A percentile compares a stretch with the other conserved stretches of the same genome.
Evolutionary conservation across 208 protist species (phyloP).

Genomic region (Leishmania turanica): DNA sequence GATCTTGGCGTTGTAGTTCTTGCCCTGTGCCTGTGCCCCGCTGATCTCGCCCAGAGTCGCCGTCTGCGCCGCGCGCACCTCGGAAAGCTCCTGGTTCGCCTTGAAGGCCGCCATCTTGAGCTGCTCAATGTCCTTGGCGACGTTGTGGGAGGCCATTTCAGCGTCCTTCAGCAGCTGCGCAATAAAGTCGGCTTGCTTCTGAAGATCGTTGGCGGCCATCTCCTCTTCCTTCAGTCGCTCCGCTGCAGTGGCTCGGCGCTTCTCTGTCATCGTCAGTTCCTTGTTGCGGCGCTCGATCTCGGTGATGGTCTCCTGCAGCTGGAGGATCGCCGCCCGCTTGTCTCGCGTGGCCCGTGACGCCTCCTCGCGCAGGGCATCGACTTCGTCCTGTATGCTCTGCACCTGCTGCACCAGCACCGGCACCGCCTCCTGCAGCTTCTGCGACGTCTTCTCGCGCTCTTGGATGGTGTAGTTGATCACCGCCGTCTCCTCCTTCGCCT

Average conservation of each 20-base stretch:
- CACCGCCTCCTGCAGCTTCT: slow-evolving; percentile 46
- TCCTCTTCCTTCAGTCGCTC: slow-evolving; percentile 47
- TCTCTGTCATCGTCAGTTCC: slow-evolving; percentile 38
- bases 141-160: slow-evolving; percentile 45
- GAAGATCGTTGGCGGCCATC: slow-evolving; percentile 52
- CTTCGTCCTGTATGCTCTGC: slow-evolving; percentile 75
- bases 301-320: slow-evolving; percentile 33
- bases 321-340: slow-evolving; percentile 33
- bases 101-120: slow-evolving; percentile 87
- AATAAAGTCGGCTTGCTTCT: slow-evolving; percentile 67
- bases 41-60: slow-evolving; percentile 80
- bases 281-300: slow-evolving; percentile 39
- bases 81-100: slow-evolving; percentile 81
- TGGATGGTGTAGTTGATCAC: slow-evolving; percentile 56
- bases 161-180: slow-evolving; percentile 57
- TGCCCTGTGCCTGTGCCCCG: slow-evolving; percentile 82
- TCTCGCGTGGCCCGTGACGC: slow-evolving; percentile 56
- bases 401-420: slow-evolving; percentile 53
- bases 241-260: slow-evolving; percentile 24
- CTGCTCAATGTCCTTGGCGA: slow-evolving; percentile 78
- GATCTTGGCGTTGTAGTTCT: slow-evolving; percentile 87
- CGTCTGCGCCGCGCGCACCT: slow-evolving; percentile 60
- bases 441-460: slow-evolving; percentile 55
- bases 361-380: slow-evolving; percentile 70
- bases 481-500: slow-evolving; percentile 50